Evolutionary conservation across 2,329 filamentous ascomycete species (phyloP).

Genomic region (Pseudocercospora vitis): DNA sequence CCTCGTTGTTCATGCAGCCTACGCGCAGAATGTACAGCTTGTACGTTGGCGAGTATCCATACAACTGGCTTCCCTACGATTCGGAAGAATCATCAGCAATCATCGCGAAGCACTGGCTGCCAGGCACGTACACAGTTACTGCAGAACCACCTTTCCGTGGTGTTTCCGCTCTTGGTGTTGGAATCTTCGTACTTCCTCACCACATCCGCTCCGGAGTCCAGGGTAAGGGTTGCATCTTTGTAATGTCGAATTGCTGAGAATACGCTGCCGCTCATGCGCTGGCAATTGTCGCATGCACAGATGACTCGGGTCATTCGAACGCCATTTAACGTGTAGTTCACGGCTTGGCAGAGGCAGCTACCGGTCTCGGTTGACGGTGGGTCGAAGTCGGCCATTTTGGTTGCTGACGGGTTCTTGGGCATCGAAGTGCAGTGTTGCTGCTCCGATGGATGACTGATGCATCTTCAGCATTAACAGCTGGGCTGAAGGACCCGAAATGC

Average conservation of each 20-base stretch:
- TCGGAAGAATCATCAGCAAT: background rate
- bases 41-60: slow-evolving; percentile 8
- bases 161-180: slow-evolving; percentile 5
- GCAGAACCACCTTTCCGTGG: slow-evolving; percentile 9
- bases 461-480: no score
- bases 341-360: slow-evolving; percentile 9
- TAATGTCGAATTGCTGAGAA: slow-evolving; percentile 8
- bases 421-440: no score
- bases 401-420: no score
- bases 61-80: slow-evolving; percentile 2
- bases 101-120: background rate
- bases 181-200: slow-evolving; percentile 11
- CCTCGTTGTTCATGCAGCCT: slow-evolving; percentile 8
- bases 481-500: background rate
- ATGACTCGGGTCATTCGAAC: slow-evolving; percentile 7
- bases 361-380: slow-evolving; percentile 1
- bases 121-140: slow-evolving; percentile 3
- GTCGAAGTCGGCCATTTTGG: background rate
- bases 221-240: slow-evolving; percentile 5
- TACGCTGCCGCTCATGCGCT: slow-evolving; percentile 9
- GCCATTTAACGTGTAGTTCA: slow-evolving; percentile 4
- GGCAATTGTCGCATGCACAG: slow-evolving; percentile 7
- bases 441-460: no score
- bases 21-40: slow-evolving; percentile 8
- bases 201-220: slow-evolving; percentile 7